A percentile compares a stretch with the other conserved stretches of the same genome.
Conservation (phyloP, 1,284 basidiomycete genomes). For the Ceratobasidium sp. region DNA sequence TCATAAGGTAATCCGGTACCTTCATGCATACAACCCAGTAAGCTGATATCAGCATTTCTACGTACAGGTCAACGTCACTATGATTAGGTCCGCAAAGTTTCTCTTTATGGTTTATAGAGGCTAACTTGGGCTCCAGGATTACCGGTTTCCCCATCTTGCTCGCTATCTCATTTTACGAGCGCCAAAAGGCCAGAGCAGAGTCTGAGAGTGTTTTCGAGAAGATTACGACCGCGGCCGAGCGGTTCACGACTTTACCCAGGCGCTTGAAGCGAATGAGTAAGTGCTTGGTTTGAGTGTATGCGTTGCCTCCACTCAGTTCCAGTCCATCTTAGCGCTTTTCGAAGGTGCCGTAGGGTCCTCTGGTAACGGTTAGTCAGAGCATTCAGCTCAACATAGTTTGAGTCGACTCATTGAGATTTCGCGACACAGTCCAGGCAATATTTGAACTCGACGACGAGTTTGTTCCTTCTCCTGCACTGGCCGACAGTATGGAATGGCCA, state of each 20-base stretch:
- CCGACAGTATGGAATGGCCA: slow-evolving; percentile 67
- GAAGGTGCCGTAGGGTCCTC: slow-evolving; percentile 78
- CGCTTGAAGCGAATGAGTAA: slow-evolving; percentile 75
- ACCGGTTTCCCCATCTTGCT: slow-evolving; percentile 90
- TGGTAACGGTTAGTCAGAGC: slow-evolving; percentile 74
- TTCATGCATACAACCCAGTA: background rate
- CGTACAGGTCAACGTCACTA: slow-evolving; percentile 82
- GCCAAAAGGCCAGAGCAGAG: slow-evolving; percentile 73
- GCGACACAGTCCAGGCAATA: slow-evolving; percentile 59
- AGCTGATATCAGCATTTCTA: slow-evolving; percentile 28
- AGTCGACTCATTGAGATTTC: too few species aligned
- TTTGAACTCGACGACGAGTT: slow-evolving; percentile 85
- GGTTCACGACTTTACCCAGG: slow-evolving; percentile 73
- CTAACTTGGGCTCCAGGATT: slow-evolving; percentile 58
- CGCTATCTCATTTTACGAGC: slow-evolving; percentile 82
- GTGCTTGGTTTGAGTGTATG: slow-evolving; percentile 49
- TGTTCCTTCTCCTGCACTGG: slow-evolving; percentile 44
- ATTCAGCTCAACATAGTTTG: too few species aligned
- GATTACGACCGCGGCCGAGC: slow-evolving; percentile 70
- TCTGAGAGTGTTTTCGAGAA: slow-evolving; percentile 78
- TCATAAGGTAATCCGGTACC: slow-evolving; percentile 51
- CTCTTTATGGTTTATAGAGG: slow-evolving; percentile 12
- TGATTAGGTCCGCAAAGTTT: slow-evolving; percentile 61
- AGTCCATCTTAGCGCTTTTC: slow-evolving; percentile 68
- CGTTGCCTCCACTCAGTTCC: slow-evolving; percentile 10